A percentile compares a stretch with the other conserved stretches of the same genome.
Evolutionary conservation across 2,329 filamentous ascomycete genomes (phyloP).

Genomic region (Graphium sp.): DNA sequence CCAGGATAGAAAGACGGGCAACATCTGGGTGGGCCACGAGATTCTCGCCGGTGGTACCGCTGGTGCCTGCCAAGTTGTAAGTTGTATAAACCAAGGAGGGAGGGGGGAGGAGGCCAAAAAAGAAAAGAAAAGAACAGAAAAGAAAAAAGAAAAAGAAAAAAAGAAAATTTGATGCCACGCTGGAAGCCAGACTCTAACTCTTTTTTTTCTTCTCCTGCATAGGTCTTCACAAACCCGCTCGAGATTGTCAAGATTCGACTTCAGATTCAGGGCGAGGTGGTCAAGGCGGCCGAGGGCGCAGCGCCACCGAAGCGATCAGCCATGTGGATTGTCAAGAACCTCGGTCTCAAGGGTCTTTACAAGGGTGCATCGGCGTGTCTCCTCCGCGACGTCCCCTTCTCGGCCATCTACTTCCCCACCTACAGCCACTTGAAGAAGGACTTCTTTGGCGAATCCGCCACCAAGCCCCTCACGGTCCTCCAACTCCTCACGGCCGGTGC

Average conservation of each 20-base stretch:
- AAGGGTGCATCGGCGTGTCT: conserved; percentile 92
- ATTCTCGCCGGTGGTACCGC: conserved; percentile 77
- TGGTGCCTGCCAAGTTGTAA: conserved; percentile 88
- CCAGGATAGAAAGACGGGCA: conserved; percentile 56
- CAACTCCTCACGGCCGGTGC: conserved; percentile 90
- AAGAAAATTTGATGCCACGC: too few species aligned
- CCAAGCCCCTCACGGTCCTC: conserved; percentile 75
- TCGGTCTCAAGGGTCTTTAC: conserved; percentile 88
- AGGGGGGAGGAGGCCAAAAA: too few species aligned
- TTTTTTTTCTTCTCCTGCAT: not conserved
- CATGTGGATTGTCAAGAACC: conserved; percentile 93
- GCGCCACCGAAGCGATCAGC: conserved; percentile 68
- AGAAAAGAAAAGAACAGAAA: too few species aligned
- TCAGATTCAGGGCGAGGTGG: conserved; percentile 90
- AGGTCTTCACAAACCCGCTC: conserved; percentile 94
- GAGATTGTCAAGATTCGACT: conserved; percentile 99
- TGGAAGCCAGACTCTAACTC: not conserved
- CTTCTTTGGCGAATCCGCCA: conserved; percentile 75
- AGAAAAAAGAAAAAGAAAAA: too few species aligned
- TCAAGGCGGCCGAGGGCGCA: conserved; percentile 67
- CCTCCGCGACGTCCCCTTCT: conserved; percentile 92
- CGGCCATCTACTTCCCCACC: conserved; percentile 94
- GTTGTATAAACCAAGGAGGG: conserved; percentile 16
- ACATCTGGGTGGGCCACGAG: conserved; percentile 57
- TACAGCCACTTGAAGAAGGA: conserved; percentile 92